Conservation (phyloP, 768 basidiomycete genomes). For the Boletales sp. region DNA sequence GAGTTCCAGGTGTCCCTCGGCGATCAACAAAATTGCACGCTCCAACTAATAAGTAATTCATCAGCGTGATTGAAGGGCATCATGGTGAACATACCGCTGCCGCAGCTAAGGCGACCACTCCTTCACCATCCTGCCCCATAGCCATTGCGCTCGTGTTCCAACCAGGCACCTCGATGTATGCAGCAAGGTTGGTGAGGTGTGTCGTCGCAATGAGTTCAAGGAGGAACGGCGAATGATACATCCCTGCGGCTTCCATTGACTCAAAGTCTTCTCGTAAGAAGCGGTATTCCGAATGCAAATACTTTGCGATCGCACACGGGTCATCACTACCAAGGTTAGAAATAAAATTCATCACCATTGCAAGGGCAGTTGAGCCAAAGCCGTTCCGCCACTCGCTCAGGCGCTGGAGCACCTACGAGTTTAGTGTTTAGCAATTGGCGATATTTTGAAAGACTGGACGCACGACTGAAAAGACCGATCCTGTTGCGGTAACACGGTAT, state of each 20-base stretch:
- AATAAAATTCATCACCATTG: conserved; percentile 6
- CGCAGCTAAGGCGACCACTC: conserved; percentile 1
- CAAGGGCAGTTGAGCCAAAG: conserved; percentile 6
- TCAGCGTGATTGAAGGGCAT: no score
- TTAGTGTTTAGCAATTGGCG: neutral
- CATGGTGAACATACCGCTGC: conserved; percentile 1
- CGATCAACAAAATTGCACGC: no score
- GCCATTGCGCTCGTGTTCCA: neutral
- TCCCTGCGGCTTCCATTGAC: neutral
- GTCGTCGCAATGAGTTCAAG: neutral
- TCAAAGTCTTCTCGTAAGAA: conserved; percentile 7
- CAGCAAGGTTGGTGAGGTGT: neutral
- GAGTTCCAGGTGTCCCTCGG: no score
- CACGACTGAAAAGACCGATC: conserved; percentile 4
- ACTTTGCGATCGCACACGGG: neutral
- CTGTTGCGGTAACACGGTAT: neutral
- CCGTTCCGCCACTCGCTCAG: conserved; percentile 6
- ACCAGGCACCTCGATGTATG: neutral
- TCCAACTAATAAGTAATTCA: no score
- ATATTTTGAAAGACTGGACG: neutral
- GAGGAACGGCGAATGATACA: conserved; percentile 2
- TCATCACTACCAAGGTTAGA: neutral
- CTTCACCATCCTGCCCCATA: neutral
- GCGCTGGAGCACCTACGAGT: conserved; percentile 1
- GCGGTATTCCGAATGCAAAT: neutral